Evolutionary conservation across 2,329 filamentous ascomycete genomes (phyloP), one percentile per base, ranked within the genome.

Genomic region (Gyromitra esculenta): DNA sequence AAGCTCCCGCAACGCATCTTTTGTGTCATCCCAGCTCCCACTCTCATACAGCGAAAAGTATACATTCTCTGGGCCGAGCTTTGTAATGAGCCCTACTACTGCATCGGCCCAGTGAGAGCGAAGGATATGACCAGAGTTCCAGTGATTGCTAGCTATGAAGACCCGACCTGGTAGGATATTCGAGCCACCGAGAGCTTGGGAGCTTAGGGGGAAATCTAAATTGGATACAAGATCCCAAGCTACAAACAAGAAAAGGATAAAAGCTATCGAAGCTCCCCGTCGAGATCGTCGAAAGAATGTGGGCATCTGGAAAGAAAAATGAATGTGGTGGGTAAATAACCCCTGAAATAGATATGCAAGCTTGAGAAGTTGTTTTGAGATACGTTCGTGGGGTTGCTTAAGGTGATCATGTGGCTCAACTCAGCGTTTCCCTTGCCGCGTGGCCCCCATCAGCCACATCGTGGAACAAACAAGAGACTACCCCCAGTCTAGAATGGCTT

Each of bases 81-180:
- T 84, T 59, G 86, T 84, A 4, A 87, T 86, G 21, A 93, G 83
- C 1, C 87, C 84, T 5, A 91, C 75, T 1, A 93, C 84, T 0
- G 89, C 89, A 5, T 85, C 83, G 77, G 86, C 89, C 91, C 91
- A 93, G 79, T 90, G 86, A 4, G 84, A 84, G 6, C 87, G 86
- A 1, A 93, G 85, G 31, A 92, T 84, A 0, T 82, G 81, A 75
- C 87, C 91, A 78, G 88, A 88, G 80, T 91, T 92, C 86, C 90
- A 92, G 81, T 91, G 90, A 81, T 91, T 88, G 77, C 88, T 88
- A 3, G 90, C 88, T 76, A 93, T 91, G 83, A 89, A 93, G 77
- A 93, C 87, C 78, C 84, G 83, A 21, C 75, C 75, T 43, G 39
- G 67, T 15, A 63, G 73, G 43, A 66, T n/a, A 35, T 59, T 13